Evolutionary conservation across 805 yeast genomes (phyloP).

Genomic region (Jamesozyma rosinii): DNA sequence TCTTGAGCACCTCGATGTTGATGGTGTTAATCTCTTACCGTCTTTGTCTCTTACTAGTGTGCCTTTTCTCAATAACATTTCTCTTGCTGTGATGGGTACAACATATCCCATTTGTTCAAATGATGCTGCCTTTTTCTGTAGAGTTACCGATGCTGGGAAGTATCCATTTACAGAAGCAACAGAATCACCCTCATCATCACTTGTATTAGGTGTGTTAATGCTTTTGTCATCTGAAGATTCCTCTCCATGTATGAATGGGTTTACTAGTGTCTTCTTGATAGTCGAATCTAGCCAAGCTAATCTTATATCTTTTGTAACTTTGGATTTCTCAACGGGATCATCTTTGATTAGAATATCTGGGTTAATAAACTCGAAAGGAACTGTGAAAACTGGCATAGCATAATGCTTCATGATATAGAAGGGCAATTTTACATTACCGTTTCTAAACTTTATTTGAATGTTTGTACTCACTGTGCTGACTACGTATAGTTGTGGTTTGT

Average conservation of each 20-base stretch:
- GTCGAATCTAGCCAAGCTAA: slow-evolving; percentile 11
- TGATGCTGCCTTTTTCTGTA: slow-evolving; percentile 16
- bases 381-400: slow-evolving; percentile 22
- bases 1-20: slow-evolving; percentile 14
- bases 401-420: slow-evolving; percentile 26
- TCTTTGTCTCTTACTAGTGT: slow-evolving; percentile 8
- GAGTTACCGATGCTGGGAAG: slow-evolving; percentile 23
- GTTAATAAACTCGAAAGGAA: slow-evolving; percentile 29
- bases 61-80: slow-evolving; percentile 6
- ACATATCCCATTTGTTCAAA: slow-evolving; percentile 27
- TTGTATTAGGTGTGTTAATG: background rate
- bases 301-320: slow-evolving; percentile 4
- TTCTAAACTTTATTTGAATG: slow-evolving; percentile 29
- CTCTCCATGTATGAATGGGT: slow-evolving; percentile 15
- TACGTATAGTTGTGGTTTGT: slow-evolving; percentile 25
- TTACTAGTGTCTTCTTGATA: slow-evolving; percentile 15
- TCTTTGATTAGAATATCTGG: slow-evolving; percentile 19
- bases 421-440: slow-evolving; percentile 29
- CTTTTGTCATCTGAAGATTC: slow-evolving; percentile 3
- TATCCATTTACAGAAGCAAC: slow-evolving; percentile 22
- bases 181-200: slow-evolving; percentile 7
- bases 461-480: slow-evolving; percentile 30
- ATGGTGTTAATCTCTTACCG: slow-evolving; percentile 9
- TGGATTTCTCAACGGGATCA: slow-evolving; percentile 1
- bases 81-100: slow-evolving; percentile 21